A percentile compares a stretch with the other conserved stretches of the same genome.
phyloP scores from a whole-genome alignment of 352 stramenopile species.

The Globisporangium megalacanthum region DNA sequence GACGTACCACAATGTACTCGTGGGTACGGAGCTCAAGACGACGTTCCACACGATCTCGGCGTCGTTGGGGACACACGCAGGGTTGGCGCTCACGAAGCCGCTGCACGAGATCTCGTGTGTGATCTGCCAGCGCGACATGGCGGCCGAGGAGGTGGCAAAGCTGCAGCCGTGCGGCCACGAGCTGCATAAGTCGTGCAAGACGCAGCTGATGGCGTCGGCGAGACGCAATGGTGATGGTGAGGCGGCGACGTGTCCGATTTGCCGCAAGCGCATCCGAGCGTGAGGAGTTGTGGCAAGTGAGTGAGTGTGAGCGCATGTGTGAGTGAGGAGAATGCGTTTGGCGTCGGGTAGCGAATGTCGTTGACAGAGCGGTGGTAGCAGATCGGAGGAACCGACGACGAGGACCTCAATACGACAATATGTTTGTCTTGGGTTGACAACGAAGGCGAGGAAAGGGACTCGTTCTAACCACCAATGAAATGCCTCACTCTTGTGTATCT shows the following conservation, averaged over 20 bases:
- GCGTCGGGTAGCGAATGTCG: neutral
- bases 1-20: conserved; percentile 52
- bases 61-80: conserved; percentile 51
- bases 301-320: neutral
- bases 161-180: conserved; percentile 38
- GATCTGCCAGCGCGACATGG: conserved; percentile 61
- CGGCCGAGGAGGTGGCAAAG: conserved; percentile 37
- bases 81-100: conserved; percentile 52
- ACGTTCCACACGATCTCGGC: conserved; percentile 74
- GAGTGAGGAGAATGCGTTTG: neutral
- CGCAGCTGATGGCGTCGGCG: conserved; percentile 26
- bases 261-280: conserved; percentile 3
- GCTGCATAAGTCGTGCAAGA: conserved; percentile 30
- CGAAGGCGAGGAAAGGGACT: too few species aligned
- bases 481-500: too few species aligned
- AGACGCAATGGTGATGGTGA: neutral
- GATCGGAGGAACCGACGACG: too few species aligned
- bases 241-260: conserved; percentile 9
- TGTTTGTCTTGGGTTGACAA: too few species aligned
- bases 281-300: neutral
- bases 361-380: neutral
- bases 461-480: too few species aligned
- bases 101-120: conserved; percentile 44
- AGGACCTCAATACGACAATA: too few species aligned
- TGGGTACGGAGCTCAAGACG: conserved; percentile 61